Evolutionary conservation across 257 asterid genomes (phyloP).

Genomic region (Avicennia marina): DNA sequence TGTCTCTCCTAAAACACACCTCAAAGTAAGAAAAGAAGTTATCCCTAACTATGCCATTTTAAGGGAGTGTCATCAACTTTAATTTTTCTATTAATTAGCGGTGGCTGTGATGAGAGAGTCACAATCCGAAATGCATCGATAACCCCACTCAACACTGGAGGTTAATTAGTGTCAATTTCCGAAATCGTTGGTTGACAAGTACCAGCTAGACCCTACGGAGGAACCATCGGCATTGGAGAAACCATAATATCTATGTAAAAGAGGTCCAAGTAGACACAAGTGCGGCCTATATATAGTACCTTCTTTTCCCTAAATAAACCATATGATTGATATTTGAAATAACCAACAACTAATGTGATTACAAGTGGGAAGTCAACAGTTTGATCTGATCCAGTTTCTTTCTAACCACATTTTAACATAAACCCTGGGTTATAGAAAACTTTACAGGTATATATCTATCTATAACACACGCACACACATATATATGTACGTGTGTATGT

Average conservation of each 20-base stretch:
- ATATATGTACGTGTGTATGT: too few relatives aligned
- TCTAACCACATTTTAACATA: not conserved
- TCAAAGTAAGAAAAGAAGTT: too few relatives aligned
- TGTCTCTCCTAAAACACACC: not conserved
- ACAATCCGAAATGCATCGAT: not conserved
- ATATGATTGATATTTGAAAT: slow-evolving; percentile 7
- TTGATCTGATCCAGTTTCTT: not conserved
- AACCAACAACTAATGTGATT: slow-evolving; percentile 8
- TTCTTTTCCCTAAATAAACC: not conserved
- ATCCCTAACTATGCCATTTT: slow-evolving; percentile 14
- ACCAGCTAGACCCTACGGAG: not conserved
- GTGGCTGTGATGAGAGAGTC: slow-evolving; percentile 11
- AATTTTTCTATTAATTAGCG: not conserved
- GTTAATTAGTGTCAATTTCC: slow-evolving; percentile 4
- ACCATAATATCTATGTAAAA: slow-evolving; percentile 15
- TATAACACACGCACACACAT: too few relatives aligned
- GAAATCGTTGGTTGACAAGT: not conserved
- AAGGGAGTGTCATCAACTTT: not conserved
- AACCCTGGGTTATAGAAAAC: too few relatives aligned
- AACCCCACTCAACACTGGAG: not conserved
- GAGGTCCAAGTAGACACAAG: slow-evolving; percentile 8
- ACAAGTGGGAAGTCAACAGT: slow-evolving; percentile 7
- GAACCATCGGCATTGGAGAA: slow-evolving; percentile 12
- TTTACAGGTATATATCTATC: too few relatives aligned
- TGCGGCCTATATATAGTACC: not conserved